Evolutionary conservation across 192 early-diverging fungal genomes (phyloP), one percentile per base, ranked within the genome.

Genomic region (Kickxella alabastrina): DNA sequence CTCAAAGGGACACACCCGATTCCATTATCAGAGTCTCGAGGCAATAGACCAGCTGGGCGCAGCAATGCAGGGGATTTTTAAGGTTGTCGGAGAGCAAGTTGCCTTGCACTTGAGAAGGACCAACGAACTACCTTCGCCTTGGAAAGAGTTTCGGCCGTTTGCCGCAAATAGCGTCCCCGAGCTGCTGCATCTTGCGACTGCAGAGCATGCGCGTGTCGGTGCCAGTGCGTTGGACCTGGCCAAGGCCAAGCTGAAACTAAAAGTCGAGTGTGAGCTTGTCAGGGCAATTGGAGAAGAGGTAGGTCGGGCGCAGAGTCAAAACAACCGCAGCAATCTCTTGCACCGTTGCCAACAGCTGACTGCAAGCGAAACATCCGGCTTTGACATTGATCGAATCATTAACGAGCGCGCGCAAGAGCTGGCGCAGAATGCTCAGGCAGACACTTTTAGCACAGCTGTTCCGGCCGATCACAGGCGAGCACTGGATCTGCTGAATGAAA

Each of bases 91-190:
- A 8, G 41, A 37, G 43, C 42, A 43, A 10, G 23, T 66, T 2
- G 40, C 27, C 18, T 45, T 49, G 7, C 46, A 45, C 28, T 25
- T 59, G 8, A 23, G 26, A n/a, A 31, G 6, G 6, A 47, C 57
- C 12, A 64, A 56, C 24, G 41, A 39, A 17, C 45, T 74, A 31
- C 63, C 70, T 14, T 55, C 54, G 22, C 70, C 70, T 1, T 74
- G 70, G 70, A 65, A 44, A 17, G 70, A 62, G 26, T 74, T 74
- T 38, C 23, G 49, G n/a, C 63, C 70, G 19, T 54, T 62, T 58
- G 46, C 45, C 10, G 28, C 70, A 3, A 43, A 51, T 6, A 54
- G 39, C 26, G 23, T 51, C 3, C 32, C 70, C 0, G 63, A 38
- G 27, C 35, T 74, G 12, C 27, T 66, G 27, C 34, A 50, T 15